phyloP scores from a whole-genome alignment of 345 rosid genomes.

The Conringia planisiliqua region DNA sequence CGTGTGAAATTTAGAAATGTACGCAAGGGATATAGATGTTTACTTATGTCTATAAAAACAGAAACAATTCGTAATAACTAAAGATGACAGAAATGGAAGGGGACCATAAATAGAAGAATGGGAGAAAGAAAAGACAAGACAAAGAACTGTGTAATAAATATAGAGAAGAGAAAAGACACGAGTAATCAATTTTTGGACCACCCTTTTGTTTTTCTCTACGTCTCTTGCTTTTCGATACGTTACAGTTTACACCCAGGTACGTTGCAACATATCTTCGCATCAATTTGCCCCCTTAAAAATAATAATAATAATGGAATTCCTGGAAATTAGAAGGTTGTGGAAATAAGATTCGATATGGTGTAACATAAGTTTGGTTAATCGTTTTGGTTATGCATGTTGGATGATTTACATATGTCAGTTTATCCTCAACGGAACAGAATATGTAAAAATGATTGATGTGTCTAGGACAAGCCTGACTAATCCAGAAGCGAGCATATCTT shows the following conservation, averaged over 20 bases:
- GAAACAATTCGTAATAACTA: neutral
- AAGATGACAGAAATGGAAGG: conserved; percentile 6
- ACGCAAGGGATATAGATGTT: neutral
- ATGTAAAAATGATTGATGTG: neutral
- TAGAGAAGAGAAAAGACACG: neutral
- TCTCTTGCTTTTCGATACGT: neutral
- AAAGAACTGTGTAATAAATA: neutral
- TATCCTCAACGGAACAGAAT: neutral
- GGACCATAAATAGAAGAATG: conserved; percentile 10
- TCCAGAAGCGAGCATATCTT: neutral
- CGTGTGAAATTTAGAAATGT: neutral
- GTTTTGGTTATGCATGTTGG: neutral
- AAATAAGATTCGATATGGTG: neutral
- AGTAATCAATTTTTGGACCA: conserved; percentile 22
- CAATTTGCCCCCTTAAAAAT: neutral
- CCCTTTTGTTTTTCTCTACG: conserved; percentile 10
- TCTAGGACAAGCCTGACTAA: neutral
- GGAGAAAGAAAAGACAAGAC: conserved; percentile 12
- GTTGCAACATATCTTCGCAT: neutral
- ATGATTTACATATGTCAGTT: neutral
- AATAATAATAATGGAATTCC: neutral
- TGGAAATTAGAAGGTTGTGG: neutral
- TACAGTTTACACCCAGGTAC: conserved; percentile 1
- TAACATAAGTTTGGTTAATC: neutral
- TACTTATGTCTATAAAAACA: neutral